phyloP scores from a whole-genome alignment of 1,284 basidiomycete genomes.

The Cryptococcus maquisensis region DNA sequence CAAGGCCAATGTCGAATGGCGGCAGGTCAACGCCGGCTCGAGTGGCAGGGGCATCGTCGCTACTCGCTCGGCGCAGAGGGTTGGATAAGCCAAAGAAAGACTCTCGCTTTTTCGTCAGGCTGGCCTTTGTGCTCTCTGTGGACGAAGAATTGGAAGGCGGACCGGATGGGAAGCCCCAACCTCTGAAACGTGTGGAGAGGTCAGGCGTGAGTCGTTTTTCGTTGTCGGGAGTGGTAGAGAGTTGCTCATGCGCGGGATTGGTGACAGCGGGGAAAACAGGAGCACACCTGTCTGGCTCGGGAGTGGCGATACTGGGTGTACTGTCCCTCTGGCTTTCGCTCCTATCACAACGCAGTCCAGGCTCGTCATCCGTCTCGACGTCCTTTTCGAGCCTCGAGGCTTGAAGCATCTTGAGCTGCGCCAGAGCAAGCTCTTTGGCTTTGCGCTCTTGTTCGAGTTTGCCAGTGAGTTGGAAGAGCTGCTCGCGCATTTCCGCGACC shows the following conservation, averaged over 20 bases:
- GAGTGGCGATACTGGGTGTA: background rate
- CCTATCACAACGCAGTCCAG: too few relatives aligned
- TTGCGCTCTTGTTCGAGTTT: constrained; percentile 33
- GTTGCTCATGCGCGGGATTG: background rate
- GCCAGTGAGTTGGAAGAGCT: constrained; percentile 36
- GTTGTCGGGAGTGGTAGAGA: background rate
- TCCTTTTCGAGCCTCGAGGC: background rate
- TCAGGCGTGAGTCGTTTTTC: constrained; percentile 11
- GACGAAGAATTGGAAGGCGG: background rate
- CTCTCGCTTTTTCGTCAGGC: constrained; percentile 29
- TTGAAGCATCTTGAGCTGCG: constrained; percentile 1
- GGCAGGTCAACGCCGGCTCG: constrained; percentile 19
- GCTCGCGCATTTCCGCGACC: constrained; percentile 36
- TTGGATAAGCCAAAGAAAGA: constrained; percentile 44
- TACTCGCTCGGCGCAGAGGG: constrained; percentile 2
- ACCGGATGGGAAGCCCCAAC: constrained; percentile 36
- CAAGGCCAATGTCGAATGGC: constrained; percentile 5
- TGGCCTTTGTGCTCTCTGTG: background rate
- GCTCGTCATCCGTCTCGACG: constrained; percentile 8
- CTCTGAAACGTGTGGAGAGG: constrained; percentile 25
- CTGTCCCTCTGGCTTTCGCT: too few relatives aligned
- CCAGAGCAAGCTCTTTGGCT: constrained; percentile 25
- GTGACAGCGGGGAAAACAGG: background rate
- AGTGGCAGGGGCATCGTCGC: background rate
- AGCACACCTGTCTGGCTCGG: background rate